A percentile compares a stretch with the other conserved stretches of the same genome.
Evolutionary conservation across 306 rosid genomes (phyloP).

Genomic region (Rosa lucieae): DNA sequence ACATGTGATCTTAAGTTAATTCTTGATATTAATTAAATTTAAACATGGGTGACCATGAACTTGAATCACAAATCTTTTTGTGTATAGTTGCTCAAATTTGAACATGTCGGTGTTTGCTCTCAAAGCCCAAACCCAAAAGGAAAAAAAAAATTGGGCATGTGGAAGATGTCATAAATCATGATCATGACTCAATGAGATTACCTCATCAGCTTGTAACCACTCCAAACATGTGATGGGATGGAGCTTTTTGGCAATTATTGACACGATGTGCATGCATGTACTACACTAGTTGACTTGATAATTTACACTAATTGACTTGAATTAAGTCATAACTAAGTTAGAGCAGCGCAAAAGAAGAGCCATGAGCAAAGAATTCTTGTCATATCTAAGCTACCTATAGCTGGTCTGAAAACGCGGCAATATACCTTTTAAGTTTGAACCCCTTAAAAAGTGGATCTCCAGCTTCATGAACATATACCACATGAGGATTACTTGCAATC

Average conservation of each 20-base stretch:
- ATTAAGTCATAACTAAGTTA: background rate
- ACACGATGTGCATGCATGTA: background rate
- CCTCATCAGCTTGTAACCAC: background rate
- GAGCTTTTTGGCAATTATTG: background rate
- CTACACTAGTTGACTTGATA: background rate
- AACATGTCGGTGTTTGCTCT: background rate
- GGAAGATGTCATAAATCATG: constrained; percentile 3
- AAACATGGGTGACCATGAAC: no score
- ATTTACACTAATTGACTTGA: background rate
- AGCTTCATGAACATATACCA: background rate
- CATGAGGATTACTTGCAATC: constrained; percentile 17
- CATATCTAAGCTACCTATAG: background rate
- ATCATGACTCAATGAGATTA: background rate
- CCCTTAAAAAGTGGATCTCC: constrained; percentile 29
- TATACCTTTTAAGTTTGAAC: constrained; percentile 5
- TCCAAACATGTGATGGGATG: background rate
- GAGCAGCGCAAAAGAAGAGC: background rate
- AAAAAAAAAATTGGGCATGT: background rate
- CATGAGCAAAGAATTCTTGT: background rate
- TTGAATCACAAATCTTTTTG: no score
- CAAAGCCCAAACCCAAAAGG: background rate
- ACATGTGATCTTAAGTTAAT: no score
- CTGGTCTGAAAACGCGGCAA: background rate
- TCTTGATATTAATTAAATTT: no score
- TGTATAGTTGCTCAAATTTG: background rate